Conservation (phyloP, 371 early-diverging fungal genomes). For the Actinomucor elegans region DNA sequence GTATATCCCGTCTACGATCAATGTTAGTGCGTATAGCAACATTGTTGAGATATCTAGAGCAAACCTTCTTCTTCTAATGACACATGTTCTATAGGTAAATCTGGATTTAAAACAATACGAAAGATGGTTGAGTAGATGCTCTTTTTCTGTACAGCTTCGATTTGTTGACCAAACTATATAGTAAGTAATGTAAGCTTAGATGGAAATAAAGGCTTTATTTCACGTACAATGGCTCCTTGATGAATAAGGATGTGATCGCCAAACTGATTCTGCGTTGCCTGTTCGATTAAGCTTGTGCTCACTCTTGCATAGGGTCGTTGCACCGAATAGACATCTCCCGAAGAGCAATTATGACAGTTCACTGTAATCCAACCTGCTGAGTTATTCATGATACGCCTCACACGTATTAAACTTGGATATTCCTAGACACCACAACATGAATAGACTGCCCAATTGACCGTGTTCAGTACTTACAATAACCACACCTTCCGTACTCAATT, state of each 20-base stretch:
- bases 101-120: conserved; percentile 22
- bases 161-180: conserved; percentile 19
- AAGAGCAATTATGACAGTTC: conserved; percentile 33
- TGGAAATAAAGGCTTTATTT: not conserved
- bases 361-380: conserved; percentile 29
- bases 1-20: not conserved
- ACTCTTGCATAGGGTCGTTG: not conserved
- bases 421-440: conserved; percentile 3
- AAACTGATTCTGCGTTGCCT: conserved; percentile 3
- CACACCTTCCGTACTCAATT: conserved; percentile 41
- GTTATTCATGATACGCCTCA: conserved; percentile 20
- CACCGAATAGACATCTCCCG: conserved; percentile 36
- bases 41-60: too few relatives aligned
- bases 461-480: conserved; percentile 21
- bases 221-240: conserved; percentile 15
- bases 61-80: conserved; percentile 4
- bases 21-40: not conserved
- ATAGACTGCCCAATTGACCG: not conserved
- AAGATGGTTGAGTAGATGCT: conserved; percentile 27
- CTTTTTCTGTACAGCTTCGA: conserved; percentile 16
- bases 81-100: conserved; percentile 4
- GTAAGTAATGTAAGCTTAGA: not conserved
- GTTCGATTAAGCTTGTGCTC: conserved; percentile 9
- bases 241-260: conserved; percentile 24
- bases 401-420: conserved; percentile 7